Base-by-base conservation (phyloP, 23 red algal genomes). In the Gracilaria domingensis region DNA sequence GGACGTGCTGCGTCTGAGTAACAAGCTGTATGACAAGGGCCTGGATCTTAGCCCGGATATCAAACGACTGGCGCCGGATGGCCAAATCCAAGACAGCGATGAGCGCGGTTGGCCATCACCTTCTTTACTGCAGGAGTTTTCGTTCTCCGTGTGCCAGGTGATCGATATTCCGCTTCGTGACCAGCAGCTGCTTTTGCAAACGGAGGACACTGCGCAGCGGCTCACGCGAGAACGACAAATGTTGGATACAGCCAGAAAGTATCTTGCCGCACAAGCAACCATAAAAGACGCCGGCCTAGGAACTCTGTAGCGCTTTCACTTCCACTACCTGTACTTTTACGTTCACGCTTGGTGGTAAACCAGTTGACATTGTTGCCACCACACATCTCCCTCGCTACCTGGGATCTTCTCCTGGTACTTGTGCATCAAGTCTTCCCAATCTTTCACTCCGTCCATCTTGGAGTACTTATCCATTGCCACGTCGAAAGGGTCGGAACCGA, bases 111-210 rank as follows among this genome's bases (percentile, higher is more conserved):
- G 83, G 83, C 83, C 83, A n/a, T 87, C 83, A 20, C 83, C 83
- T n/a, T 61, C 69, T 28, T 51, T 75, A 17, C 16, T 61, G 42
- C 75, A 93, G 61, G 70, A 81, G 25, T 98, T 98, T 82, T 95
- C 93, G 44, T 94, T 95, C 50, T 84, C 82, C 12, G 89, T 98
- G 2, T 86, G 67, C 32, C 75, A 84, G 51, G 91, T 98, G 29
- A 60, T 98, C 23, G 96, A 98, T 76, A 96, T 96, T 77, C 93
- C 96, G 30, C 56, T 95, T 16, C 53, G 67, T 30, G 87, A 98
- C 55, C 96, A 98, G 77, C 96, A 98, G 67, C 29, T 96, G 21
- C 76, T 95, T 0, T 55, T 98, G 25, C 96, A 98, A 74, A 98
- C 90, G 42, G 78, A 74, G 18, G 83, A 88, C 51, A 98, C 96